Evolutionary conservation across 345 rosid genomes (phyloP).

Genomic region (Tarenaya hassleriana): DNA sequence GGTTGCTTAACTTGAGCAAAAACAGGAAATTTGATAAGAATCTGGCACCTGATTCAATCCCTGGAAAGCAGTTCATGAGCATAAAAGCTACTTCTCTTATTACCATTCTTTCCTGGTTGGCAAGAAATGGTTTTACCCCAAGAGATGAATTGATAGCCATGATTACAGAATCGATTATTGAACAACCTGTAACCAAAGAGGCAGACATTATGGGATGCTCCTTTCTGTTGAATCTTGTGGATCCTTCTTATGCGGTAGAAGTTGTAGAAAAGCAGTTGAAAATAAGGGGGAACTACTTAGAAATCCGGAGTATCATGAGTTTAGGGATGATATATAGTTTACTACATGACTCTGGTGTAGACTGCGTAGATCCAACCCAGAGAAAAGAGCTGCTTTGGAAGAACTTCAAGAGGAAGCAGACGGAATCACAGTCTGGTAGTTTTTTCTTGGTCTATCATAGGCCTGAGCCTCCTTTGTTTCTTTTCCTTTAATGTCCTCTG

Average conservation of each 20-base stretch:
- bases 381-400: conserved; percentile 66
- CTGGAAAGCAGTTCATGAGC: conserved; percentile 61
- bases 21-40: conserved; percentile 41
- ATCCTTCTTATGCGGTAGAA: conserved; percentile 82
- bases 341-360: conserved; percentile 72
- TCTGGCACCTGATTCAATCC: conserved; percentile 37
- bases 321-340: conserved; percentile 82
- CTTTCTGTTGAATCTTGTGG: conserved; percentile 77
- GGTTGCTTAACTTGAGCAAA: conserved; percentile 75
- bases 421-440: conserved; percentile 58
- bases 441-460: conserved; percentile 2
- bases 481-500: conserved; percentile 6
- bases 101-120: conserved; percentile 79
- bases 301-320: conserved; percentile 85
- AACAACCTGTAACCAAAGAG: conserved; percentile 78
- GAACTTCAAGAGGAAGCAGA: conserved; percentile 64
- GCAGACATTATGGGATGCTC: conserved; percentile 87
- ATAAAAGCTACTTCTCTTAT: conserved; percentile 51
- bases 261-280: conserved; percentile 87
- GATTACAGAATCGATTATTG: conserved; percentile 73
- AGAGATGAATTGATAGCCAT: conserved; percentile 68
- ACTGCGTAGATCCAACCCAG: conserved; percentile 61
- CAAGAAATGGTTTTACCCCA: conserved; percentile 80
- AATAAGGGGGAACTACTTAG: conserved; percentile 64
- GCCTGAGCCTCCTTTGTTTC: not conserved